These are phyloP conservation scores for Neofusicoccum umdonicola DNA, from an alignment of 2,329 filamentous ascomycete species.

Conservation along the genomic window DNA sequence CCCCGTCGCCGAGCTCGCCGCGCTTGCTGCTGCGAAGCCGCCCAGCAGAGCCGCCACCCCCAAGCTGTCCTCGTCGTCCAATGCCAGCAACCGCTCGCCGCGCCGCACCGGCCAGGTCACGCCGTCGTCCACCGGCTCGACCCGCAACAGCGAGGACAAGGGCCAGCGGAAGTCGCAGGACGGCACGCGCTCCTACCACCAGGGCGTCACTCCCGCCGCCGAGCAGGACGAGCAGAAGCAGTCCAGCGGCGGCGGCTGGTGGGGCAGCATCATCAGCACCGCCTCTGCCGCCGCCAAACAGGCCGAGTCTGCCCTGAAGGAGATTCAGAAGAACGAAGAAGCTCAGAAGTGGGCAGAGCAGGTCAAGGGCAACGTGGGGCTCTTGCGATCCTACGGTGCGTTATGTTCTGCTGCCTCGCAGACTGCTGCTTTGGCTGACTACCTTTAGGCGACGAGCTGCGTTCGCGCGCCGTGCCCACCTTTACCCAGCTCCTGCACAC, in stretches of 20 bases:
- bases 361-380: slow-evolving; percentile 77
- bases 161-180: slow-evolving; percentile 70
- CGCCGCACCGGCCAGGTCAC: slow-evolving; percentile 33
- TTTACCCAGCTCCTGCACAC: slow-evolving; percentile 95
- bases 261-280: slow-evolving; percentile 80
- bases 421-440: background rate
- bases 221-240: slow-evolving; percentile 47
- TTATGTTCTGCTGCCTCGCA: background rate
- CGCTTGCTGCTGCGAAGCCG: slow-evolving; percentile 64
- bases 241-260: slow-evolving; percentile 42
- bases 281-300: slow-evolving; percentile 73
- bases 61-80: slow-evolving; percentile 54
- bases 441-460: slow-evolving; percentile 67
- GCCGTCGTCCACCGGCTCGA: slow-evolving; percentile 39
- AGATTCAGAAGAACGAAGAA: slow-evolving; percentile 95
- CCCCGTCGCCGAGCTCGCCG: slow-evolving; percentile 83
- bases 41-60: slow-evolving; percentile 76
- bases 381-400: slow-evolving; percentile 72
- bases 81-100: slow-evolving; percentile 36
- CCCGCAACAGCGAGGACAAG: slow-evolving; percentile 61
- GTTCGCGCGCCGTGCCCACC: slow-evolving; percentile 76
- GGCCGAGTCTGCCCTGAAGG: slow-evolving; percentile 89
- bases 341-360: slow-evolving; percentile 95
- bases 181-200: slow-evolving; percentile 68
- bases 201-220: slow-evolving; percentile 68